phyloP scores from a whole-genome alignment of 257 asterid genomes.

The Plantago major region DNA sequence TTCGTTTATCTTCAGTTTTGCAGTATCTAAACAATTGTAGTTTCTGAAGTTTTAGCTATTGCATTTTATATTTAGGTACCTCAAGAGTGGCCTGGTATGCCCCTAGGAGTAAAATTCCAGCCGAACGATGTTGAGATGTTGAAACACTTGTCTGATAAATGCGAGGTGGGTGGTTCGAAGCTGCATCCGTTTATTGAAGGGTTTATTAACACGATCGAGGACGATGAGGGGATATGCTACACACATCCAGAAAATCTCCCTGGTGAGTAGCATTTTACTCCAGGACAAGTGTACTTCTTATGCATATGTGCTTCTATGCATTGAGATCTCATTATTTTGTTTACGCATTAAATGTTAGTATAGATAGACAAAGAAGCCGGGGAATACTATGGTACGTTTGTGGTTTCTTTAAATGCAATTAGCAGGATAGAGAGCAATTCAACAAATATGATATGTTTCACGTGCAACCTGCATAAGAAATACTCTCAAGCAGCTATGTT shows the following conservation, averaged over 20 bases:
- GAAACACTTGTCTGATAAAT: conserved; percentile 78
- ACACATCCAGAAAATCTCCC: conserved; percentile 98
- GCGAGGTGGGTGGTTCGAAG: conserved; percentile 38
- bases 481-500: too few relatives aligned
- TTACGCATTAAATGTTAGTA: too few relatives aligned
- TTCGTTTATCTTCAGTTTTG: neutral
- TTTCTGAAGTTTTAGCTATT: neutral
- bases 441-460: too few relatives aligned
- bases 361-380: too few relatives aligned
- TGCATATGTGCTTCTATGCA: too few relatives aligned
- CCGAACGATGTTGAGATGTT: conserved; percentile 80
- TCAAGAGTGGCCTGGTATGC: conserved; percentile 81
- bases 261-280: too few relatives aligned
- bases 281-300: too few relatives aligned
- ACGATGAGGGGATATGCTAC: conserved; percentile 69
- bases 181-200: conserved; percentile 68
- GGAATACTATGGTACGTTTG: too few relatives aligned
- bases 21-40: neutral
- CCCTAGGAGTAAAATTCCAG: conserved; percentile 80
- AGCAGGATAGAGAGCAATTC: too few relatives aligned
- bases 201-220: conserved; percentile 77
- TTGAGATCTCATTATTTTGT: too few relatives aligned
- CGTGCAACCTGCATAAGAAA: too few relatives aligned
- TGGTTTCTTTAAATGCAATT: too few relatives aligned
- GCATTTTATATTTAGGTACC: conserved; percentile 38